Evolutionary conservation across 495 filamentous ascomycete species (phyloP), one percentile per base, ranked within the genome.

Genomic region (Penicillium waksmanii): DNA sequence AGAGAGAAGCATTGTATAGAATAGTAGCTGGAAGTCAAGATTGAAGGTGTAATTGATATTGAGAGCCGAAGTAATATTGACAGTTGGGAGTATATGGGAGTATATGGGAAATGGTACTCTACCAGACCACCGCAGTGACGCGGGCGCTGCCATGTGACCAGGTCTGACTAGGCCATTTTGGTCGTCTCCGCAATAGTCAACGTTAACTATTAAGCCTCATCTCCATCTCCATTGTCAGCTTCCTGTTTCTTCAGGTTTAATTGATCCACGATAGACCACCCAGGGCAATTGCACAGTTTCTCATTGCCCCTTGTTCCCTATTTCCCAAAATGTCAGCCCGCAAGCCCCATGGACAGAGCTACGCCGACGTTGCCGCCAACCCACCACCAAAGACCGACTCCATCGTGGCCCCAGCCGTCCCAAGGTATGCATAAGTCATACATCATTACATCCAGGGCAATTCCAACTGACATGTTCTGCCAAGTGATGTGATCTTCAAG

Each of bases 401-500:
- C 8, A 74, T 81, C 57, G 77, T 79, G 38, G 66, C 88, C 15
- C 86, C 90, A 46, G 89, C 87, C 36, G 90, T 96, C 35, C 90
- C 91, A 38, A 80, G 80, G 90, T 93, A 77, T 71, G 86, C 81
- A 54, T 51, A 35, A 31, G 5, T 13, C 52, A 44, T 44, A 21
- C 35, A 53, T 10, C 46, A 50, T n/a, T 42, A 31, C 21, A n/a
- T 19, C 13, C 0, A 8, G 17, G 17, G 1, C 0, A 1, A 18
- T 42, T 35, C 34, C 10, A 51, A 33, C 43, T 34, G 40, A 55
- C n/a, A 15, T 48, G 11, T 58, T 33, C 34, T 38, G 27, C 11
- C 57, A 31, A 98, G 95, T 38, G 77, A 87, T 67, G 92, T 97
- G 52, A 96, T 99, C 54, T 76, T 86, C 58, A 98, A 97, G 74